Percentiles rank a stretch among this genome's conserved stretches.
Evolutionary conservation across 352 stramenopile genomes (phyloP).

Genomic region (Phytophthora europaea): DNA sequence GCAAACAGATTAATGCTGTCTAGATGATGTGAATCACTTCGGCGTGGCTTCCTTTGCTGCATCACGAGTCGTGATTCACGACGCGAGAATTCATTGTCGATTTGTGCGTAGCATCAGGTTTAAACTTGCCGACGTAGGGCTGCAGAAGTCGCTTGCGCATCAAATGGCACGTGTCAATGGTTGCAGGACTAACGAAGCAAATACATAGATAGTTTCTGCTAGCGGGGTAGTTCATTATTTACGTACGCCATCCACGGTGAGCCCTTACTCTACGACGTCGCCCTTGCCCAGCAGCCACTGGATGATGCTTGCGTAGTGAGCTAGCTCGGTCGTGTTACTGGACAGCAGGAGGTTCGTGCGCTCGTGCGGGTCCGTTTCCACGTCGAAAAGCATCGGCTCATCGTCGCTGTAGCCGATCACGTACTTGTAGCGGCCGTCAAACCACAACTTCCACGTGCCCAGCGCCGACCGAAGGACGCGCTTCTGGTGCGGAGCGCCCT

Average conservation of each 20-base stretch:
- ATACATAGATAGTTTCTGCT: too few species aligned
- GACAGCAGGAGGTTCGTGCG: slow-evolving; percentile 36
- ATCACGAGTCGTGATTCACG: too few species aligned
- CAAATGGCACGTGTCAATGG: too few species aligned
- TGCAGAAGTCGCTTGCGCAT: too few species aligned
- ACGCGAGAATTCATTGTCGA: too few species aligned
- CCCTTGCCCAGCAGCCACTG: slow-evolving; percentile 44
- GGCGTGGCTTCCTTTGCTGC: too few species aligned
- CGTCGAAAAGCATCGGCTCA: slow-evolving; percentile 39
- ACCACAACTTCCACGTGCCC: slow-evolving; percentile 44
- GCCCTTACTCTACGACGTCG: slow-evolving; percentile 27
- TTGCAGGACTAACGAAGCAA: too few species aligned
- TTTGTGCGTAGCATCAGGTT: too few species aligned
- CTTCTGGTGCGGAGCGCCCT: slow-evolving; percentile 20
- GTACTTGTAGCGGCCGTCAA: slow-evolving; percentile 48
- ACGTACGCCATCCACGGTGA: neutral
- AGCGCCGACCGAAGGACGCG: slow-evolving; percentile 40
- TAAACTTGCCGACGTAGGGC: too few species aligned
- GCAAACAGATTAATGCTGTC: neutral
- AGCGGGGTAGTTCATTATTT: too few species aligned
- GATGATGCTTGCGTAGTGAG: slow-evolving; percentile 31
- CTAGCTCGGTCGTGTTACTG: slow-evolving; percentile 28
- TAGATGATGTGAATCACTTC: too few species aligned
- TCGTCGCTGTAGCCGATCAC: slow-evolving; percentile 46
- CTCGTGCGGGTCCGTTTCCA: slow-evolving; percentile 43